These are phyloP conservation scores for Lithohypha guttulata DNA, from an alignment of 2,329 filamentous ascomycete genomes.

Conservation along the genomic window DNA sequence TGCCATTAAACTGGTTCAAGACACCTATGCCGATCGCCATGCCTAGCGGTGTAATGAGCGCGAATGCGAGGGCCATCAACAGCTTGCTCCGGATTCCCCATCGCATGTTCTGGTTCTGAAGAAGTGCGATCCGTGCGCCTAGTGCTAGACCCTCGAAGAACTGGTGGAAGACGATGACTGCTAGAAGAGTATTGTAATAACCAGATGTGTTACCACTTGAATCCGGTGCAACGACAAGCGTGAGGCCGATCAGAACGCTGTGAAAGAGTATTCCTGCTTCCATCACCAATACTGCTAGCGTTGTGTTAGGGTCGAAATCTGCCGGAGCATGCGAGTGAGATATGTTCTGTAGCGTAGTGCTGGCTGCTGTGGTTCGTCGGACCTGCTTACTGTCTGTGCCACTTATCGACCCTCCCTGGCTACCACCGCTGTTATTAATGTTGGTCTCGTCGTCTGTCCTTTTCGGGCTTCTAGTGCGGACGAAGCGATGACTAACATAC, in stretches of 20 bases:
- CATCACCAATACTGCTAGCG: conserved; percentile 56
- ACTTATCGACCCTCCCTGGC: conserved; percentile 19
- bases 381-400: conserved; percentile 20
- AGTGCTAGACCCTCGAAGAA: conserved; percentile 69
- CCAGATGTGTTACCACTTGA: conserved; percentile 17
- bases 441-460: background rate
- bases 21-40: conserved; percentile 74
- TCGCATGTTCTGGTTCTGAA: conserved; percentile 39
- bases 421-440: conserved; percentile 5
- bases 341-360: conserved; percentile 19
- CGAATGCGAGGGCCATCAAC: conserved; percentile 52
- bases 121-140: conserved; percentile 56
- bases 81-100: conserved; percentile 33
- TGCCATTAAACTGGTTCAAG: conserved; percentile 60
- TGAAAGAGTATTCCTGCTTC: conserved; percentile 68
- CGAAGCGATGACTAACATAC: conserved; percentile 52
- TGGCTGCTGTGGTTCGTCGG: conserved; percentile 24
- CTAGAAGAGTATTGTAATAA: conserved; percentile 41
- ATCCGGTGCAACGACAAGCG: conserved; percentile 38
- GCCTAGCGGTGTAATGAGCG: conserved; percentile 62
- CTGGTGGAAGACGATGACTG: conserved; percentile 67
- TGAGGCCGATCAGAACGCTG: conserved; percentile 50
- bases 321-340: conserved; percentile 10
- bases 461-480: conserved; percentile 26
- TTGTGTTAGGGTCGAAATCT: conserved; percentile 31